A percentile compares a stretch with the other conserved stretches of the same genome.
Conservation (phyloP, 176 grass and related monocot species). For the Oryza meyeriana region DNA sequence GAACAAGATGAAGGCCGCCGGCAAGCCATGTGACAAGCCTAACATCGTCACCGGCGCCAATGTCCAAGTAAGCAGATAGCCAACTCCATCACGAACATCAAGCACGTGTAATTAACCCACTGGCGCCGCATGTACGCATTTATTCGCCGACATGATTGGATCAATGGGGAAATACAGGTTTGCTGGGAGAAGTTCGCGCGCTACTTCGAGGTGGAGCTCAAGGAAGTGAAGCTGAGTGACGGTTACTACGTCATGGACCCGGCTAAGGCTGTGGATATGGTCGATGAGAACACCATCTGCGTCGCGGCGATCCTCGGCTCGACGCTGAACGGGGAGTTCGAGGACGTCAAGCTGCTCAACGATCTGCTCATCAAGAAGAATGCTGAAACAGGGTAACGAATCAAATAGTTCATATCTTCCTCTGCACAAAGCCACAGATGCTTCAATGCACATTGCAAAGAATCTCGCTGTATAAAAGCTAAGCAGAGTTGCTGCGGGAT, state of each 20-base stretch:
- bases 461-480: too few relatives aligned
- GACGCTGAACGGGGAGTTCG: constrained; percentile 85
- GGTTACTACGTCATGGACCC: constrained; percentile 89
- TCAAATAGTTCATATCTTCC: not conserved
- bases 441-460: too few relatives aligned
- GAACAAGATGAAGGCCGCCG: constrained; percentile 71
- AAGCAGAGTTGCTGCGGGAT: not conserved
- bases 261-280: constrained; percentile 70
- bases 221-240: constrained; percentile 78
- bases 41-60: constrained; percentile 94
- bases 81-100: not conserved
- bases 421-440: not conserved
- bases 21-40: constrained; percentile 87
- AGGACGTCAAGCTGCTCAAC: constrained; percentile 86
- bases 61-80: constrained; percentile 44
- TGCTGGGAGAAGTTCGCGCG: constrained; percentile 94
- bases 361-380: constrained; percentile 74
- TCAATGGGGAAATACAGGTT: constrained; percentile 42
- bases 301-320: constrained; percentile 93
- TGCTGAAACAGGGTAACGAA: constrained; percentile 64
- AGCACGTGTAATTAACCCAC: not conserved
- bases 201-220: constrained; percentile 95
- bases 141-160: too few relatives aligned
- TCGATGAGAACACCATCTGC: constrained; percentile 95
- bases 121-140: too few relatives aligned